Evolutionary conservation across 768 basidiomycete species (phyloP).

Genomic region (Mrakia frigida): DNA sequence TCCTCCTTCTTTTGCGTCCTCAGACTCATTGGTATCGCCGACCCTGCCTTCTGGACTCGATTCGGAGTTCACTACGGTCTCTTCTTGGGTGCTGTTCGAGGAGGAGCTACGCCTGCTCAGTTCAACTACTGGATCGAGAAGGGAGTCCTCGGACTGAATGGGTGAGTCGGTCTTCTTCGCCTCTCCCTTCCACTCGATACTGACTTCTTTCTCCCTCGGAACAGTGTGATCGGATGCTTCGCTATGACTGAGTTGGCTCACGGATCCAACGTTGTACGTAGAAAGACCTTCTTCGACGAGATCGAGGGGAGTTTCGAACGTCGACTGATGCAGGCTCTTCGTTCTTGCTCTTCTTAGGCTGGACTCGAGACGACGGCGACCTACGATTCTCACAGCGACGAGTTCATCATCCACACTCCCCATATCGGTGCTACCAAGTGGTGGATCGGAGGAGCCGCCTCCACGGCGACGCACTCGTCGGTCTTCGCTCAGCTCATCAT

Average conservation of each 20-base stretch:
- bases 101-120: conserved; percentile 47
- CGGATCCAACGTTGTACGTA: conserved; percentile 30
- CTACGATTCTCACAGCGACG: conserved; percentile 46
- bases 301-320: not conserved
- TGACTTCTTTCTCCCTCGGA: too few species aligned
- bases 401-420: conserved; percentile 49
- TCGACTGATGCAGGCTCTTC: not conserved
- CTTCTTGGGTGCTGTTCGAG: conserved; percentile 45
- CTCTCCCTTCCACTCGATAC: too few species aligned
- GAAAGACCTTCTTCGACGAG: not conserved
- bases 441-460: conserved; percentile 51
- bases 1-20: conserved; percentile 40
- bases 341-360: conserved; percentile 35
- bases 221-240: conserved; percentile 45
- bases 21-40: conserved; percentile 43
- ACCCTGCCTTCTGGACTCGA: conserved; percentile 48
- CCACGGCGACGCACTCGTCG: conserved; percentile 48
- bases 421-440: conserved; percentile 48
- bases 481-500: conserved; percentile 49
- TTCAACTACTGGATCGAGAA: conserved; percentile 46
- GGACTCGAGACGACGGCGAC: conserved; percentile 50
- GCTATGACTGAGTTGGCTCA: conserved; percentile 38
- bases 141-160: conserved; percentile 47
- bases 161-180: conserved; percentile 24
- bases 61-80: conserved; percentile 46